phyloP scores from a whole-genome alignment of 345 rosid species.

The Litchi chinensis region DNA sequence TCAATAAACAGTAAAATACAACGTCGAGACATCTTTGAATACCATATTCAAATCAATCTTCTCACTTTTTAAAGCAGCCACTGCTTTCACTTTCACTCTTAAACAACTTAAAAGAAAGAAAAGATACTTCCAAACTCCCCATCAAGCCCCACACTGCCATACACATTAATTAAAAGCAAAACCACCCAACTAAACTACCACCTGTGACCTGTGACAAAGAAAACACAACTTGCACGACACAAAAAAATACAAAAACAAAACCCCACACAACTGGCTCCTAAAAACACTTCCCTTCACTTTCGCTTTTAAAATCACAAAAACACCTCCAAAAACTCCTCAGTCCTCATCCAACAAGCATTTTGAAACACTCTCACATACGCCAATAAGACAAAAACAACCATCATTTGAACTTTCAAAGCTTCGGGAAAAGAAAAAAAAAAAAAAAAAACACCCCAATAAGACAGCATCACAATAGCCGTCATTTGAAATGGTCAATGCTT shows the following conservation, averaged over 20 bases:
- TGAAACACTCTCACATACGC: background rate
- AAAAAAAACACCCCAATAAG: background rate
- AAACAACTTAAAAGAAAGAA: background rate
- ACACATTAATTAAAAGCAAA: slow-evolving; percentile 11
- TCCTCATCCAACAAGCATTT: background rate
- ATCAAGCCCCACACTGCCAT: background rate
- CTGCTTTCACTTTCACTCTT: slow-evolving; percentile 6
- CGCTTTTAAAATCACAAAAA: background rate
- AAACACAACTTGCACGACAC: background rate
- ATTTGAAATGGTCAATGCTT: too few relatives aligned
- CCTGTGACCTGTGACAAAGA: background rate
- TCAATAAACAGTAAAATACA: background rate
- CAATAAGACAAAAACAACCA: background rate
- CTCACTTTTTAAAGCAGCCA: background rate
- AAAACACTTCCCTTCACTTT: background rate
- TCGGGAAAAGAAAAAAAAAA: background rate
- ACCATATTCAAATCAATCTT: background rate
- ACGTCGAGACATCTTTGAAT: background rate
- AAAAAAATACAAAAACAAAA: background rate
- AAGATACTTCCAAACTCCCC: slow-evolving; percentile 7
- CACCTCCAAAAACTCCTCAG: background rate
- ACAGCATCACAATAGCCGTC: too few relatives aligned
- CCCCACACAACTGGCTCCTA: background rate
- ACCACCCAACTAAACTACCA: background rate
- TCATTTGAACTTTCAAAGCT: background rate